Evolutionary conservation across 179 eudicot genomes (phyloP).

Genomic region (Actinidia polygama): DNA sequence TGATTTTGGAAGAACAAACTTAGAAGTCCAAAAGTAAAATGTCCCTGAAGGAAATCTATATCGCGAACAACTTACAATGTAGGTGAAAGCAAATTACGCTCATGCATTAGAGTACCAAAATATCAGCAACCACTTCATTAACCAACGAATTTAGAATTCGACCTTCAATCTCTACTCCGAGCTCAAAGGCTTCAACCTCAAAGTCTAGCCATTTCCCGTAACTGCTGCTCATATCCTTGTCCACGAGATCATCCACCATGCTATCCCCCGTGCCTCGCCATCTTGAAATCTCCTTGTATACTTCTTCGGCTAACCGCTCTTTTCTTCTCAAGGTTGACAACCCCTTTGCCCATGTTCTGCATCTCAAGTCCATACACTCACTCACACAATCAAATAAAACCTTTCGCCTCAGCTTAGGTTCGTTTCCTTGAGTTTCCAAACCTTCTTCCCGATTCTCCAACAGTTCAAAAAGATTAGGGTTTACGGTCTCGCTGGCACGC

Average conservation of each 20-base stretch:
- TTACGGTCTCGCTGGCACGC: slow-evolving; percentile 41
- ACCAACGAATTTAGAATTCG: slow-evolving; percentile 66
- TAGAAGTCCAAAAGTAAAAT: too few species aligned
- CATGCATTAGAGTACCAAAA: slow-evolving; percentile 27
- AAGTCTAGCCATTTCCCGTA: slow-evolving; percentile 81
- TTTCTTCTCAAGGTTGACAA: slow-evolving; percentile 54
- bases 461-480: slow-evolving; percentile 60
- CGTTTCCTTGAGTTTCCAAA: slow-evolving; percentile 31
- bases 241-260: slow-evolving; percentile 92
- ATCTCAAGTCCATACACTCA: slow-evolving; percentile 73
- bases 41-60: too few species aligned
- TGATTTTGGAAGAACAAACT: too few species aligned
- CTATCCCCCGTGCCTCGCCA: slow-evolving; percentile 68
- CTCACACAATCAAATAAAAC: slow-evolving; percentile 77
- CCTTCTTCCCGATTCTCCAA: slow-evolving; percentile 50
- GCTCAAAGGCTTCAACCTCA: slow-evolving; percentile 68
- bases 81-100: background rate
- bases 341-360: slow-evolving; percentile 63
- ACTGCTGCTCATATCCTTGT: slow-evolving; percentile 82
- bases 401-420: slow-evolving; percentile 42
- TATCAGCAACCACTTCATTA: slow-evolving; percentile 68
- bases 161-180: slow-evolving; percentile 72
- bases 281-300: slow-evolving; percentile 63
- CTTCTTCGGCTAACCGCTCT: slow-evolving; percentile 69
- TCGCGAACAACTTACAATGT: background rate